Evolutionary conservation across 176 grass and related monocot species (phyloP).

Genomic region (Zoysia japonica): DNA sequence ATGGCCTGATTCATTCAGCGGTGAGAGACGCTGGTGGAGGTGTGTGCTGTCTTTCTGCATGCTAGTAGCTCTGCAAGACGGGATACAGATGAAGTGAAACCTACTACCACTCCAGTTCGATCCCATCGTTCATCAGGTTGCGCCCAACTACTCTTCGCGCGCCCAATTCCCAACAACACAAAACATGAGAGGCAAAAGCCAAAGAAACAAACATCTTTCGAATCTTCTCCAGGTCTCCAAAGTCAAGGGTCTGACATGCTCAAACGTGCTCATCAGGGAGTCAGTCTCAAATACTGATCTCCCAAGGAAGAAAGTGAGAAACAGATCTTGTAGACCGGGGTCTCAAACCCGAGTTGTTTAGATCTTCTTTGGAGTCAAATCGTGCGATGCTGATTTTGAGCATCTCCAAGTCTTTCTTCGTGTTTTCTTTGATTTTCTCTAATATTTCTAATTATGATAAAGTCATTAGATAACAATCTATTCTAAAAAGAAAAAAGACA

Average conservation of each 20-base stretch:
- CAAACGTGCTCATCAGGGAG: conserved; percentile 37
- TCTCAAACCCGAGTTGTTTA: no score
- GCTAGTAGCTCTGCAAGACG: conserved; percentile 6
- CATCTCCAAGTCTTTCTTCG: no score
- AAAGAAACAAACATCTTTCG: conserved; percentile 44
- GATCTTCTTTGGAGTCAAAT: no score
- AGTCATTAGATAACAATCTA: no score
- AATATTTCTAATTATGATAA: no score
- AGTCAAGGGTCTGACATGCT: conserved; percentile 40
- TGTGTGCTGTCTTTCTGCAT: not conserved
- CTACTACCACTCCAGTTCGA: conserved; percentile 36
- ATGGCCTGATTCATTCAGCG: conserved; percentile 1
- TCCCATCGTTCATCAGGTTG: conserved; percentile 52
- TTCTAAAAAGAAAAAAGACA: no score
- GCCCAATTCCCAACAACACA: conserved; percentile 49
- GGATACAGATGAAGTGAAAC: conserved; percentile 37
- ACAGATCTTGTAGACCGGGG: no score
- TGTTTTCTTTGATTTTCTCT: no score
- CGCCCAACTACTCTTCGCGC: conserved; percentile 45
- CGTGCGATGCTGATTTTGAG: no score
- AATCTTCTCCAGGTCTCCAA: conserved; percentile 44
- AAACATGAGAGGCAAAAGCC: conserved; percentile 38
- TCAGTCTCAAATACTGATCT: conserved; percentile 20
- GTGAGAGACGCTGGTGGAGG: not conserved
- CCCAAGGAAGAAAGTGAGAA: not conserved